Percentiles rank a stretch among this genome's conserved stretches.
Evolutionary conservation across 441 rosid genomes (phyloP).

Genomic region (Eutrema salsugineum): DNA sequence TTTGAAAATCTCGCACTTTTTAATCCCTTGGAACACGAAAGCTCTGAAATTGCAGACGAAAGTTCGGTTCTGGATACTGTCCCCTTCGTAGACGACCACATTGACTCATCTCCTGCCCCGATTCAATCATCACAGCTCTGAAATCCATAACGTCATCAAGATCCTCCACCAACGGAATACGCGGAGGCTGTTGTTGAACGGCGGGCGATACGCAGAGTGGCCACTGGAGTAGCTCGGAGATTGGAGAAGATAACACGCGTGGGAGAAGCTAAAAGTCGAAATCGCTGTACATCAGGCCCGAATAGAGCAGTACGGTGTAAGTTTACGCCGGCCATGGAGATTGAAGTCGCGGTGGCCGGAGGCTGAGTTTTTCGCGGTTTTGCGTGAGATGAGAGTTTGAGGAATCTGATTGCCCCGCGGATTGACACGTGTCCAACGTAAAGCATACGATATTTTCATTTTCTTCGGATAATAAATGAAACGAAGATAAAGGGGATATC

Average conservation of each 20-base stretch:
- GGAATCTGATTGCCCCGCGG: neutral
- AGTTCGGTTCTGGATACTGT: neutral
- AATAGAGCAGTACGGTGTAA: neutral
- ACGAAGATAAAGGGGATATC: neutral
- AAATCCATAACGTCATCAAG: conserved; percentile 41
- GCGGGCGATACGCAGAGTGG: neutral
- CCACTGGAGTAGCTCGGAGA: neutral
- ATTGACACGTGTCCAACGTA: conserved; percentile 10
- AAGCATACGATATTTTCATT: neutral
- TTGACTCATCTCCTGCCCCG: conserved; percentile 49
- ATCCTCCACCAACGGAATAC: conserved; percentile 9
- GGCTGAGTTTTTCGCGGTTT: neutral
- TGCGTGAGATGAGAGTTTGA: neutral
- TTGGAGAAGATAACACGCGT: neutral
- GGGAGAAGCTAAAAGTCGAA: neutral
- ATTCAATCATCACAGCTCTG: conserved; percentile 56
- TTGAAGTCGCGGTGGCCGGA: neutral
- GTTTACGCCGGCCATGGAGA: neutral
- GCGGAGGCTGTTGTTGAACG: no score
- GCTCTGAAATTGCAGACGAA: neutral
- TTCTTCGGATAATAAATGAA: neutral
- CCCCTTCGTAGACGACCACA: conserved; percentile 51
- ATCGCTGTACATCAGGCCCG: neutral
- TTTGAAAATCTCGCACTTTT: neutral
- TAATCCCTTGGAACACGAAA: neutral